Percentiles rank a stretch among this genome's conserved stretches.
Evolutionary conservation across 2,329 filamentous ascomycete genomes (phyloP).

Genomic region (Didymella pinodella): DNA sequence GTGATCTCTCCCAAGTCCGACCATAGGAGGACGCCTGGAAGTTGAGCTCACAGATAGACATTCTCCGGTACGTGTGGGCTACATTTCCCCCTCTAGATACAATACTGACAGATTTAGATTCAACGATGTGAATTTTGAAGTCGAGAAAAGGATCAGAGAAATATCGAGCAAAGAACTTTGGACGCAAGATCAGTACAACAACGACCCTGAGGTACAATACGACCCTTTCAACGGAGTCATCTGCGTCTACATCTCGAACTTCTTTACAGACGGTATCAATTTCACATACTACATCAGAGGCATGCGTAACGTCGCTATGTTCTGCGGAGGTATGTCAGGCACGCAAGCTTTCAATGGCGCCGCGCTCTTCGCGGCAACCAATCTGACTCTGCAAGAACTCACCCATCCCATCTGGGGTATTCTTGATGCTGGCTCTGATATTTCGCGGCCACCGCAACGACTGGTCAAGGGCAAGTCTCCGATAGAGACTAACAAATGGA

Average conservation of each 20-base stretch:
- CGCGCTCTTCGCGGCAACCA: conserved; percentile 18
- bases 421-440: not conserved
- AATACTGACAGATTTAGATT: not conserved
- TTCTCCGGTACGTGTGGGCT: not conserved
- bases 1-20: not conserved
- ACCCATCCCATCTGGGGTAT: not conserved
- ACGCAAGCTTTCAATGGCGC: conserved; percentile 30
- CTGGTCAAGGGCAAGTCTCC: not conserved
- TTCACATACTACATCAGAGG: conserved; percentile 34
- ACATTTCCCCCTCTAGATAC: not conserved
- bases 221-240: conserved; percentile 5
- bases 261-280: conserved; percentile 28
- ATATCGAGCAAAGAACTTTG: conserved; percentile 3
- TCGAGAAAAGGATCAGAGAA: not conserved
- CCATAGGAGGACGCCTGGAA: not conserved
- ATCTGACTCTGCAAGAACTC: not conserved
- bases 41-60: not conserved
- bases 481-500: not conserved
- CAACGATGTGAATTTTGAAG: not conserved
- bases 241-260: conserved; percentile 26
- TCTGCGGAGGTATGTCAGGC: conserved; percentile 24
- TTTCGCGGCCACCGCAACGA: not conserved
- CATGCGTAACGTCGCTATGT: conserved; percentile 19
- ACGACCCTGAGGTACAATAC: not conserved
- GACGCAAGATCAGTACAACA: conserved; percentile 5